These are phyloP conservation scores for Rhodamnia rubescens DNA, from an alignment of 345 rosid species.

Conservation along the genomic window DNA sequence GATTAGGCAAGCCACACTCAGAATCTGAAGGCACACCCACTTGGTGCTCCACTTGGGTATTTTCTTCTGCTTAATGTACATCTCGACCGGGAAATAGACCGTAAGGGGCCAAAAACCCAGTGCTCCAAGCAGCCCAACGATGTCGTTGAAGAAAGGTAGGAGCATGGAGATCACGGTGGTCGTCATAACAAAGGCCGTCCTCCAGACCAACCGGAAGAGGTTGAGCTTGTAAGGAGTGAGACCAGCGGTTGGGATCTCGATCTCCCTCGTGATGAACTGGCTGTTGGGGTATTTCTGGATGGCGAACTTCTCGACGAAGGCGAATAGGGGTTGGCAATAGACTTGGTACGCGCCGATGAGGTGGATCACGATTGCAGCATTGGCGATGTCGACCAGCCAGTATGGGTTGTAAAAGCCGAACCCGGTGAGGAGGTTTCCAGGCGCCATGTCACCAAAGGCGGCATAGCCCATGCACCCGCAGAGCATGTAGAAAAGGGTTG, in stretches of 20 bases:
- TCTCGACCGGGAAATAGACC: conserved; percentile 72
- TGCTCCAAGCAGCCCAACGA: conserved; percentile 66
- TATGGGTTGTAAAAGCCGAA: conserved; percentile 69
- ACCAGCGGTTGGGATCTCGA: conserved; percentile 31
- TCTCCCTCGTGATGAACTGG: conserved; percentile 32
- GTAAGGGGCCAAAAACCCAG: conserved; percentile 75
- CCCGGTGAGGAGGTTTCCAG: conserved; percentile 69
- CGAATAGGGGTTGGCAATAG: conserved; percentile 58
- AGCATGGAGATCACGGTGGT: conserved; percentile 63
- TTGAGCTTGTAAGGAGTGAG: conserved; percentile 25
- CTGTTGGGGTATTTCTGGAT: conserved; percentile 24
- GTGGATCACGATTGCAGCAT: conserved; percentile 58
- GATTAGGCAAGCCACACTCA: conserved; percentile 47
- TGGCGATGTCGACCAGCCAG: conserved; percentile 66
- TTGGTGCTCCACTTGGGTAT: conserved; percentile 52
- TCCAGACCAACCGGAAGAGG: conserved; percentile 49
- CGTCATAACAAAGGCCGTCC: conserved; percentile 38
- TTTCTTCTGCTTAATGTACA: conserved; percentile 51
- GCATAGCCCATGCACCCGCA: conserved; percentile 75
- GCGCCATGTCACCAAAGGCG: conserved; percentile 57
- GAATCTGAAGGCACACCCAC: conserved; percentile 48
- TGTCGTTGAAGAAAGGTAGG: conserved; percentile 65
- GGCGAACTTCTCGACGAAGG: conserved; percentile 43
- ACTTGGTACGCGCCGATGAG: conserved; percentile 78
- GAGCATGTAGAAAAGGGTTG: conserved; percentile 36